Base-by-base conservation (phyloP, 225 moss, liverwort and hornwort species). In the Asterella californica region DNA sequence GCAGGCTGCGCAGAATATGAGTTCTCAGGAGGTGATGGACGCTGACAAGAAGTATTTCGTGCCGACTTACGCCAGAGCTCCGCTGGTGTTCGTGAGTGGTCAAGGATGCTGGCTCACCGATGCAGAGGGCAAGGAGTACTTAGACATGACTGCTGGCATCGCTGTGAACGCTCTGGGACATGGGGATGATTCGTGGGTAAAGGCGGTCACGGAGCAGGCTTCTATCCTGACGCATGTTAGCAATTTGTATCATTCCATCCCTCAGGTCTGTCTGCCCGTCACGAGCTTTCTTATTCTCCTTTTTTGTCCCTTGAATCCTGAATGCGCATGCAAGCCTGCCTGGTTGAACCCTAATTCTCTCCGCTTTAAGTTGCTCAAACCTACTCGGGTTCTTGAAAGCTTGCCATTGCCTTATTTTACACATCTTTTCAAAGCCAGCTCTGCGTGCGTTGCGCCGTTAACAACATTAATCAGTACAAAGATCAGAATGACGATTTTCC, bases 141-240 rank as follows among this genome's bases (percentile, higher is more conserved):
- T 96, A 75, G 96, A 96, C 86, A 82, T 96, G 90, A 92, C 96
- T 76, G 96, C 96, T 9, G 96, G 96, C 61, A 90, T 96, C 33
- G 96, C 94, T 70, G 96, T 94, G 59, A 96, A 96, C 80, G 91
- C 96, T 18, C 86, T 96, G 15, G 96, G 96, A 18, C 94, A 96
- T 85, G 91, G 86, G 50, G 91, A 96, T 36, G 85, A 84, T 50
- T 74, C 86, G 47, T 96, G 92, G 96, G 94, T 96, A 65, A 87
- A 90, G 84, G 96, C 96, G 25, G 85, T 96, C 50, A 82, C 87
- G 15, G 92, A 94, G 70, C 96, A 96, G 64, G 92, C 92, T 30
- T 84, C 87, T 22, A 85, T 86, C 47, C 89, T 96, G 2, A 89
- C 90, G 76, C 94, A 96, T 78, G 91, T 92, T 54, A 94, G 96